Evolutionary conservation across 768 basidiomycete species (phyloP).

Genomic region (Suillus ampliporus): DNA sequence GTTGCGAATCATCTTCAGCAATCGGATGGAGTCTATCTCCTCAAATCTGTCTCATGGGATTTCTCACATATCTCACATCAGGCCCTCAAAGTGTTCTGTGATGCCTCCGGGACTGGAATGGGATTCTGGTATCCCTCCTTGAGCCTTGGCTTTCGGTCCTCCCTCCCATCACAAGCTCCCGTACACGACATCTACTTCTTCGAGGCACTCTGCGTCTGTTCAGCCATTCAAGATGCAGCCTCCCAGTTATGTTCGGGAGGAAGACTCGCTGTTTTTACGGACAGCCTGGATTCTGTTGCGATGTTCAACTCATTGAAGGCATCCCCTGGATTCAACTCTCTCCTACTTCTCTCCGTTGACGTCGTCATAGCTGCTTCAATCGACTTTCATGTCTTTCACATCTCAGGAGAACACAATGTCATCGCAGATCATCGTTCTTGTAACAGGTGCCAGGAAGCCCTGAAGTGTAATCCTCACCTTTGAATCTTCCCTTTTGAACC

Average conservation of each 20-base stretch:
- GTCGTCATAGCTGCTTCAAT: constrained; percentile 14
- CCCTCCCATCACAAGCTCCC: neutral
- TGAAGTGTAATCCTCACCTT: neutral
- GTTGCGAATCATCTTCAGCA: neutral
- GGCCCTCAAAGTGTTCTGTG: too few species aligned
- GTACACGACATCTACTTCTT: constrained; percentile 15
- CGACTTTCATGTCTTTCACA: constrained; percentile 31
- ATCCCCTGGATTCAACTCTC: constrained; percentile 36
- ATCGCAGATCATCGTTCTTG: constrained; percentile 23
- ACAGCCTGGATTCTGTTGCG: constrained; percentile 39
- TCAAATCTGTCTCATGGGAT: too few species aligned
- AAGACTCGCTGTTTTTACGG: constrained; percentile 31
- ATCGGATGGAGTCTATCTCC: neutral
- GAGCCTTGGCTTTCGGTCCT: too few species aligned
- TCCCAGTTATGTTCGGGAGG: too few species aligned
- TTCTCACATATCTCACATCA: too few species aligned
- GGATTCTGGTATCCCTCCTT: too few species aligned
- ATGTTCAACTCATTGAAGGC: too few species aligned
- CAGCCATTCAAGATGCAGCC: constrained; percentile 13
- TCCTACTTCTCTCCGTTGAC: constrained; percentile 29
- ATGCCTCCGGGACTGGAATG: too few species aligned
- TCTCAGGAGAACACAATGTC: constrained; percentile 27
- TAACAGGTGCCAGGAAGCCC: too few species aligned
- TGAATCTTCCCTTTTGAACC: constrained; percentile 17
- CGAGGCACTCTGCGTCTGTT: constrained; percentile 21